phyloP scores from a whole-genome alignment of 768 basidiomycete species.

The Leccinellum albellum region DNA sequence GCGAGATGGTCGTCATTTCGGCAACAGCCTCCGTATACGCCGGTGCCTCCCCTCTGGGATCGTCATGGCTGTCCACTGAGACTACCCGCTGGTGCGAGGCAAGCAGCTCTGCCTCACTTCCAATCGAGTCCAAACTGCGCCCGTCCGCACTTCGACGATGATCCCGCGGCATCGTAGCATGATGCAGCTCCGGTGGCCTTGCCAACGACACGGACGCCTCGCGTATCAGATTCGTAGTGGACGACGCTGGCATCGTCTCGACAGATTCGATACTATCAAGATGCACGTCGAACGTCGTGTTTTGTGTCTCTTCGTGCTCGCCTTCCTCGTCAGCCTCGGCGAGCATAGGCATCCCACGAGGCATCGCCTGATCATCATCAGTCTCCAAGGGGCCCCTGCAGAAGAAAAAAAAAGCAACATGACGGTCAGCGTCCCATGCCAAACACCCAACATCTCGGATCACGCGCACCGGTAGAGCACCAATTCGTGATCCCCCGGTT shows the following conservation, averaged over 20 bases:
- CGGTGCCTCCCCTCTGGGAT: conserved; percentile 61
- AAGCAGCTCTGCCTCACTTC: conserved; percentile 22
- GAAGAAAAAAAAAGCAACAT: not conserved
- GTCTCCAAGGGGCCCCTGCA: conserved; percentile 25
- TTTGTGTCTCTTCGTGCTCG: conserved; percentile 3
- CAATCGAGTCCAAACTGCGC: conserved; percentile 19
- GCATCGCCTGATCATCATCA: conserved; percentile 18
- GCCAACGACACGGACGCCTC: conserved; percentile 2
- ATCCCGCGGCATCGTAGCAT: not conserved
- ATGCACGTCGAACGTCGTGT: conserved; percentile 15
- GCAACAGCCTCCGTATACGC: conserved; percentile 53
- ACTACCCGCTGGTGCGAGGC: conserved; percentile 9
- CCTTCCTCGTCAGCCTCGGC: conserved; percentile 25
- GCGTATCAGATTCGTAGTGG: conserved; percentile 22
- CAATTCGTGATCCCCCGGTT: conserved; percentile 78
- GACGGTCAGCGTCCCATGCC: not conserved
- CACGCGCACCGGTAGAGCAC: conserved; percentile 53
- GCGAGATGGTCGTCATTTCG: conserved; percentile 9
- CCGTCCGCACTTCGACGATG: conserved; percentile 15
- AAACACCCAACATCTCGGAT: not conserved
- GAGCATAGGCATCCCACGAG: conserved; percentile 14
- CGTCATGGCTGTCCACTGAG: conserved; percentile 15
- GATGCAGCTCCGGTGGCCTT: conserved; percentile 13
- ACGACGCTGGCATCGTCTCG: conserved; percentile 21
- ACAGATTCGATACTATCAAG: conserved; percentile 23